A percentile compares a stretch with the other conserved stretches of the same genome.
Evolutionary conservation across 2,329 filamentous ascomycete species (phyloP).

Genomic region (Dactylellina leptospora): DNA sequence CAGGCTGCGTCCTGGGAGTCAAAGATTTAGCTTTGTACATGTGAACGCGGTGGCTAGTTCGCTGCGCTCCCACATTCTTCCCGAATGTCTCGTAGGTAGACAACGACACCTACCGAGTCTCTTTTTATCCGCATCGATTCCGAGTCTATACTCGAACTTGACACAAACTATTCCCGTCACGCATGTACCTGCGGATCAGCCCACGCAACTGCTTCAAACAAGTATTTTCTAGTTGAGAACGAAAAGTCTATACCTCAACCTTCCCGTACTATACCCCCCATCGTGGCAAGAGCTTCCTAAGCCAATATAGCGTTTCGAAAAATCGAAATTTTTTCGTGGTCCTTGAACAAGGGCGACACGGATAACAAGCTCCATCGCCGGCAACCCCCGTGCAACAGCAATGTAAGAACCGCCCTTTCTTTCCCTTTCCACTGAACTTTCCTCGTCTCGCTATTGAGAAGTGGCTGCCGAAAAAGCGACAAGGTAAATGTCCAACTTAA

Average conservation of each 20-base stretch:
- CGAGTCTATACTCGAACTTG: constrained; percentile 20
- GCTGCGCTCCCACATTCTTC: constrained; percentile 33
- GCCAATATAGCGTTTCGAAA: constrained; percentile 29
- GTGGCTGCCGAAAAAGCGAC: constrained; percentile 54
- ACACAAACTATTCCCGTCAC: constrained; percentile 27
- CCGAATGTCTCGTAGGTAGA: not conserved
- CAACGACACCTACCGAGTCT: constrained; percentile 5
- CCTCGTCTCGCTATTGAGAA: constrained; percentile 21
- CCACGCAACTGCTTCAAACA: constrained; percentile 20
- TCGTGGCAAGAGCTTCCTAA: constrained; percentile 40
- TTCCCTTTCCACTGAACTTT: constrained; percentile 1
- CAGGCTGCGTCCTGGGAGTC: constrained; percentile 26
- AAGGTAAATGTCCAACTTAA: constrained; percentile 52
- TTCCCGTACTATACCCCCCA: constrained; percentile 25
- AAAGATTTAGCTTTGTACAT: constrained; percentile 36
- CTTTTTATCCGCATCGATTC: constrained; percentile 39
- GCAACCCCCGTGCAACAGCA: constrained; percentile 49
- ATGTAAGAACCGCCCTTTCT: constrained; percentile 18
- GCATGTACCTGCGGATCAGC: constrained; percentile 41
- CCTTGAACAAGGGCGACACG: constrained; percentile 38
- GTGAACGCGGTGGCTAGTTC: constrained; percentile 38
- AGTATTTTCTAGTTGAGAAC: constrained; percentile 12
- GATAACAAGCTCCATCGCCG: constrained; percentile 50
- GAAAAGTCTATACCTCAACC: constrained; percentile 19
- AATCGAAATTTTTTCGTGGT: constrained; percentile 5